A percentile compares a stretch with the other conserved stretches of the same genome.
Evolutionary conservation across 2,329 filamentous ascomycete species (phyloP).

Genomic region (Ophidiomyces ophidiicola): DNA sequence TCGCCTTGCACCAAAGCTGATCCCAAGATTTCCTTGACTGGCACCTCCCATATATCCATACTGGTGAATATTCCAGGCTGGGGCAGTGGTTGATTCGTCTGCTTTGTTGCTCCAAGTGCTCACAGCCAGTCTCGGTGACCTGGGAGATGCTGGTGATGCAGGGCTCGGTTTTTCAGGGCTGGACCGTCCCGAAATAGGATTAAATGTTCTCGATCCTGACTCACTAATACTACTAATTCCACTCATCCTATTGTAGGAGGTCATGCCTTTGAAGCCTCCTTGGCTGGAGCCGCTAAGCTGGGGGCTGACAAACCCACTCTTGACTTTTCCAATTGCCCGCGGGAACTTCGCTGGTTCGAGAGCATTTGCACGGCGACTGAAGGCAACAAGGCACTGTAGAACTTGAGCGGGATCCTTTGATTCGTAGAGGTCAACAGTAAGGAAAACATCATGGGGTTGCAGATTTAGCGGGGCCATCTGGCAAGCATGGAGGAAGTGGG

Average conservation of each 20-base stretch:
- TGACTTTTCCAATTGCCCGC: conserved; percentile 59
- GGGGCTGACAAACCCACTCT: conserved; percentile 50
- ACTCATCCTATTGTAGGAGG: conserved; percentile 24
- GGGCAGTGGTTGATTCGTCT: conserved; percentile 67
- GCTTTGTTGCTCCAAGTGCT: conserved; percentile 84
- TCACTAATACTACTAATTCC: conserved; percentile 46
- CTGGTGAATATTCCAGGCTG: conserved; percentile 96
- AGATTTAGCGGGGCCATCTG: conserved; percentile 74
- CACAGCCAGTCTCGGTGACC: conserved; percentile 40
- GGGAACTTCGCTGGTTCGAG: conserved; percentile 64
- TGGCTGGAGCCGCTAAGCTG: conserved; percentile 52
- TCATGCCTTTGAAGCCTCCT: conserved; percentile 35
- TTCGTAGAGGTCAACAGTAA: conserved; percentile 94
- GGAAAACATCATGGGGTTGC: conserved; percentile 86
- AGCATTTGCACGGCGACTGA: conserved; percentile 72
- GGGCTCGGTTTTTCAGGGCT: conserved; percentile 51
- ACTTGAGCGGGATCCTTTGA: conserved; percentile 93
- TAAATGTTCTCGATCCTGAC: conserved; percentile 26
- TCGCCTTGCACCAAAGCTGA: conserved; percentile 78
- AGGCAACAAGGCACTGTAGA: conserved; percentile 78
- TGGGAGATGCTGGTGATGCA: conserved; percentile 30
- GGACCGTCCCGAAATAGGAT: conserved; percentile 38
- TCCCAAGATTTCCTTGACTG: conserved; percentile 87
- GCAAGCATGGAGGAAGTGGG: conserved; percentile 82
- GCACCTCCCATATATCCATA: conserved; percentile 98